Base-by-base conservation (phyloP, 768 basidiomycete genomes). In the Naganishia vaughanmartiniae region DNA sequence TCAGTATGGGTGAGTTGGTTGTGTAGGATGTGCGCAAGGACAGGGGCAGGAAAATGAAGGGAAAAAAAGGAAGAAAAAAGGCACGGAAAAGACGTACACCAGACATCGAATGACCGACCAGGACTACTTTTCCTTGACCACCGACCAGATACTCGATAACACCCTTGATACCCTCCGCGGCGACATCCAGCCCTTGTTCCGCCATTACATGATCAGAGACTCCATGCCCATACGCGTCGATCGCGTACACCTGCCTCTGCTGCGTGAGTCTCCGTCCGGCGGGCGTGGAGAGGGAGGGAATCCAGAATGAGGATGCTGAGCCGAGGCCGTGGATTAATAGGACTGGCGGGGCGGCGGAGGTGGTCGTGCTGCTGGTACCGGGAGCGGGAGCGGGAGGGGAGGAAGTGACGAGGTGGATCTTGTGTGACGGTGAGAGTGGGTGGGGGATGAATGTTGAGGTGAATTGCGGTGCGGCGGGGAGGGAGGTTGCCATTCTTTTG, bases 271-370 rank as follows among this genome's bases (percentile, higher is more conserved):
- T 28, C 7, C 21, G 21, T 19, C 48, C 39, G 17, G 28, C 17
- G 17, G 42, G 12, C 31, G 53, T 51, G 19, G 36, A 54, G 15
- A 70, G 36, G 1, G 54, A 6, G 15, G 70, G 60, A 14, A 66
- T 31, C 60, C 63, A 70, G 70, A 42, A 70, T 2, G 70, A 70
- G 4, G 70, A 28, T 12, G 70, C 30, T 9, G 70, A 70, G 15
- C 70, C 70, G 30, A 70, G 70, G 33, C 70, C 70, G 54, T 70
- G 70, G 34, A 65, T 21, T 14, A 70, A 30, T 30, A 70, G 46
- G 60, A 70, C 21, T 2, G 48, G 48, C 4, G 28, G 2, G 33
- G 70, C 1, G 70, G n/a, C 30, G 67, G 12, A 1, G 19, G 17
- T 31, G 48, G 24, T 42, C 10, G 42, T 42, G 42, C 10, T 42